Evolutionary conservation across 2,329 filamentous ascomycete species (phyloP), one percentile per base, ranked within the genome.

Genomic region (Colletotrichum nymphaeae): DNA sequence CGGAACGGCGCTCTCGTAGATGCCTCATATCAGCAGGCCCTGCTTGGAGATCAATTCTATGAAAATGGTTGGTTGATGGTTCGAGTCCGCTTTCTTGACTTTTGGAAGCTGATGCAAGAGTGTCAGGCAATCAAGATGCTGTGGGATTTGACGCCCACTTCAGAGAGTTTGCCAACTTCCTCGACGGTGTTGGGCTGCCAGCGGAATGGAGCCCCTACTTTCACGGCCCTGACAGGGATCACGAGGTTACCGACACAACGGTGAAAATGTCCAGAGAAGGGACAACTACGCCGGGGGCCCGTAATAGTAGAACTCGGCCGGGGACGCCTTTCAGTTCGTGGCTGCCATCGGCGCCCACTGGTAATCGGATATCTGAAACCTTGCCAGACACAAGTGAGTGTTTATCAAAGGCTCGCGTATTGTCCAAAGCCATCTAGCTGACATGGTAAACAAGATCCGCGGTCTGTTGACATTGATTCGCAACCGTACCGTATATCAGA

Each of bases 141-240:
- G 60, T 75, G 9, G 75, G 75, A 3, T 79, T 80, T 35, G 78
- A 82, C 65, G 74, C 75, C 30, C 82, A 84, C 37, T 84, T 84
- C 60, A 74, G 79, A 37, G 82, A 83, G 12, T 84, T 84, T 68
- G 81, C 82, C 59, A 79, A 79, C 46, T 84, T 84, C 37, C 78
- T 84, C 2, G 82, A 83, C 6, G 81, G 82, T 3, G 78, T 83
- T 5, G 81, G 82, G 0, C 75, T 84, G 12, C 81, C 82, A 4
- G 79, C 82, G 1, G 81, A 83, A 75, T 83, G 82, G 82, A 82
- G 81, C 60, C 82, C 82, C 0, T 83, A 82, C 67, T 81, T 84
- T 56, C 75, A 82, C 12, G 76, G 77, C 5, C 77, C 77, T 19
- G 75, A 77, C 26, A 69, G 75, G 28, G 73, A 76, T 30, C 70